Conservation (phyloP, 192 early-diverging fungal species). For the Paraglomus occultum region DNA sequence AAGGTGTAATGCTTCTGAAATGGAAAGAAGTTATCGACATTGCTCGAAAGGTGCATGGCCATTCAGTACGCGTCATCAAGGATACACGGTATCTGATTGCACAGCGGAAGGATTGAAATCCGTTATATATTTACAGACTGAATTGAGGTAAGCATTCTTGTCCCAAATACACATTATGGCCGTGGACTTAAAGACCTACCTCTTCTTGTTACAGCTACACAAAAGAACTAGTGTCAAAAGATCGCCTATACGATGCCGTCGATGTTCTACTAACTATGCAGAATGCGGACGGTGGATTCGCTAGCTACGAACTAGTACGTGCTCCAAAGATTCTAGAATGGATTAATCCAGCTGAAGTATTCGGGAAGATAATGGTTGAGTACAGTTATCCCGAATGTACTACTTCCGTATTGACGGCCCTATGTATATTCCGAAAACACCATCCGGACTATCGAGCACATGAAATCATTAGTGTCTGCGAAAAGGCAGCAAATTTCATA, state of each 20-base stretch:
- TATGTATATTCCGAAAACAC: constrained; percentile 71
- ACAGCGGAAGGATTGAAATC: constrained; percentile 91
- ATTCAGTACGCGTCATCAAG: constrained; percentile 90
- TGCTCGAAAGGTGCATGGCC: constrained; percentile 92
- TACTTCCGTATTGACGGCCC: constrained; percentile 84
- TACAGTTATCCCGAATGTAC: constrained; percentile 98
- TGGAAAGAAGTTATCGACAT: constrained; percentile 75
- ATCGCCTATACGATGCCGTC: constrained; percentile 81
- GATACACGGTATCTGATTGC: constrained; percentile 94
- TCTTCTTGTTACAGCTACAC: constrained; percentile 31
- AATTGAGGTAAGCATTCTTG: constrained; percentile 37
- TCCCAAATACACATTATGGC: neutral
- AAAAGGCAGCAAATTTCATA: constrained; percentile 75
- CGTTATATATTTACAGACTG: constrained; percentile 70
- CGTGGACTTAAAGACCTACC: neutral
- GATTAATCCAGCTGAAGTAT: constrained; percentile 96
- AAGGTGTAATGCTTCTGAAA: constrained; percentile 64
- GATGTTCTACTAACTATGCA: constrained; percentile 93
- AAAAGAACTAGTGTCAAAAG: constrained; percentile 59
- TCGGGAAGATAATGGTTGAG: constrained; percentile 97
- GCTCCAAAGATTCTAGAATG: constrained; percentile 78
- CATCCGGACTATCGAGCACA: constrained; percentile 78
- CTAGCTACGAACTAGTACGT: constrained; percentile 85
- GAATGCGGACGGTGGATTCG: constrained; percentile 89
- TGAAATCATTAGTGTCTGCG: constrained; percentile 59